These are phyloP conservation scores for Pisolithus microcarpus DNA, from an alignment of 768 basidiomycete genomes.

Conservation along the genomic window DNA sequence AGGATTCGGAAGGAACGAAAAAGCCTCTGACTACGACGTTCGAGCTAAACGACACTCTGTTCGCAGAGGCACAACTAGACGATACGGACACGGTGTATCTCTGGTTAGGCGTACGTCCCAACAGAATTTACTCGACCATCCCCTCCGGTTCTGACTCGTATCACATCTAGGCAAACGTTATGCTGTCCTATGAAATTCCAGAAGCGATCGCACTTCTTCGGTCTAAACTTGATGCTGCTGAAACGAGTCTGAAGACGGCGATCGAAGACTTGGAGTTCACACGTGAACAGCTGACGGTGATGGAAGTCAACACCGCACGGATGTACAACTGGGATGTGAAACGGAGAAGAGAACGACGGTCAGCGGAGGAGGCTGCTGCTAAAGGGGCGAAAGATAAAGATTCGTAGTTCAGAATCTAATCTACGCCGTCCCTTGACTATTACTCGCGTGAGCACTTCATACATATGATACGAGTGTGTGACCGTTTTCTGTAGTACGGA, in stretches of 20 bases:
- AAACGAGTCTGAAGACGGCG: conserved; percentile 56
- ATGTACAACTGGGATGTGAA: conserved; percentile 97
- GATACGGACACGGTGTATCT: conserved; percentile 86
- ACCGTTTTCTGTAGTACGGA: too few species aligned
- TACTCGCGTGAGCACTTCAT: too few species aligned
- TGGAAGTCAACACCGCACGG: conserved; percentile 93
- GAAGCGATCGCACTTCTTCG: conserved; percentile 69
- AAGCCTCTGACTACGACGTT: conserved; percentile 77
- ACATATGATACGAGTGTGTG: too few species aligned
- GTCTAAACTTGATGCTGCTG: conserved; percentile 68
- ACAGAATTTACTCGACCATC: not conserved
- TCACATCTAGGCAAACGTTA: conserved; percentile 77
- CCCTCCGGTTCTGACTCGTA: not conserved
- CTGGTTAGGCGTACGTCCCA: conserved; percentile 82
- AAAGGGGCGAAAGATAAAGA: not conserved
- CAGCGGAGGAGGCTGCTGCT: conserved; percentile 20
- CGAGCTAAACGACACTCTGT: conserved; percentile 94
- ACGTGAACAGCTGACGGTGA: conserved; percentile 90
- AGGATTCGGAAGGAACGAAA: conserved; percentile 29
- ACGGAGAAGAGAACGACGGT: conserved; percentile 54
- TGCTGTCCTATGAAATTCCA: conserved; percentile 87
- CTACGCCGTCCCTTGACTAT: too few species aligned
- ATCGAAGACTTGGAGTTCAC: conserved; percentile 89
- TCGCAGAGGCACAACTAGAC: conserved; percentile 82
- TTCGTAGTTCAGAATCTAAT: not conserved